Evolutionary conservation across 768 basidiomycete genomes (phyloP), one percentile per base, ranked within the genome.

Genomic region (Symmetrospora coprosmae): DNA sequence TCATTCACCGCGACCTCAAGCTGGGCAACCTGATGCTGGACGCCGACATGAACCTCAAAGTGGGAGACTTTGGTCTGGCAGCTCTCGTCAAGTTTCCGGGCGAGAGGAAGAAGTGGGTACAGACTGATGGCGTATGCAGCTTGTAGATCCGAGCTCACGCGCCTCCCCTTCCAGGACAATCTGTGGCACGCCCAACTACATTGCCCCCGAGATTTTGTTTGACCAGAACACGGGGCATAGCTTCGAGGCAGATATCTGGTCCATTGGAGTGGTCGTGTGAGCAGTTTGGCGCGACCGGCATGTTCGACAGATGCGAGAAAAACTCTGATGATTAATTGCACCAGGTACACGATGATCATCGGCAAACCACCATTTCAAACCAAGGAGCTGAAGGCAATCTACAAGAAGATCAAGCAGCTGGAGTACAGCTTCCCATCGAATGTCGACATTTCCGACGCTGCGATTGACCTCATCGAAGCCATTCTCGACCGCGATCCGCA

Each of bases 301-400:
- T 46, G 16, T 23, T 9, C 25, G 31, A 27, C 31, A 7, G 17
- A 27, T 17, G 23, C 47, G 21, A 27, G n/a, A 6, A 28, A 23
- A 13, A 23, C 6, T 31, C 23, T 5, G 7, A n/a, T 17, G 7
- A 30, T 28, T 27, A 50, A 14, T 45, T 58, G 6, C 13, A 14
- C 2, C 60, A 76, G 75, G 43, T 97, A 97, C 70, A 99, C 92
- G 1, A 81, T 96, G 50, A 76, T 92, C 31, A 78, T 96, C 31
- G 94, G 94, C 13, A 82, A 85, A n/a, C 92, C 92, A 1, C 92
- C 92, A 0, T 99, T 99, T 77, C 94, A 99, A 72, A 96, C 90
- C 16, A 90, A 94, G 71, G 90, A 97, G 51, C 89, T 97, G 68
- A 94, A 96, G 73, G 82, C 82, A 11, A 96, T 97, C 62, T 94